Percentiles rank a stretch among this genome's conserved stretches.
Evolutionary conservation across 1,284 basidiomycete genomes (phyloP).

Genomic region (Ceratobasidium sp.): DNA sequence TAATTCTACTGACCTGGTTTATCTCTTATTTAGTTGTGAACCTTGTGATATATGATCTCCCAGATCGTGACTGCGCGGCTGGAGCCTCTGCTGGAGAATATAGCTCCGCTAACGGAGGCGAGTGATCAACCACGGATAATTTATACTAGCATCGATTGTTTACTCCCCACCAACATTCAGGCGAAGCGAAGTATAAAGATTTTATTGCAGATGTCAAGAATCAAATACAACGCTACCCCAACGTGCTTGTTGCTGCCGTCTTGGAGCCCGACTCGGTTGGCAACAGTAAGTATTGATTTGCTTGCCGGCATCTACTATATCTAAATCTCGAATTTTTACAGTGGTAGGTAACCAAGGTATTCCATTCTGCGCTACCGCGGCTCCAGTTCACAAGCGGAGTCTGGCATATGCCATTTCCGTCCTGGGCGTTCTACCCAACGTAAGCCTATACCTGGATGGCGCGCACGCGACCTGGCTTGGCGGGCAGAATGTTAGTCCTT

Average conservation of each 20-base stretch:
- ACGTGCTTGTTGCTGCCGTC: not conserved
- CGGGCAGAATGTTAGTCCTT: constrained; percentile 16
- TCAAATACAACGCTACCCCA: constrained; percentile 14
- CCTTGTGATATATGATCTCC: constrained; percentile 22
- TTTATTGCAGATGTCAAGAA: not conserved
- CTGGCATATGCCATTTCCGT: constrained; percentile 23
- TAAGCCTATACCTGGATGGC: constrained; percentile 20
- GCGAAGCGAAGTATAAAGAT: constrained; percentile 33
- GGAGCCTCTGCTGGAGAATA: constrained; percentile 33
- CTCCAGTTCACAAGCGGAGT: constrained; percentile 20
- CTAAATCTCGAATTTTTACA: not conserved
- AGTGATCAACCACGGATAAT: not conserved
- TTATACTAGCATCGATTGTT: not conserved
- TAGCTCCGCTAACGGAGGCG: constrained; percentile 23
- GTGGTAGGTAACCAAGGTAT: constrained; percentile 22
- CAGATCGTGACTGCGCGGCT: constrained; percentile 17
- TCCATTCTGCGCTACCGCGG: constrained; percentile 23
- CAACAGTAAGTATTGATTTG: constrained; percentile 12
- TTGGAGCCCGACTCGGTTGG: constrained; percentile 24
- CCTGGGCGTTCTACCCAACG: constrained; percentile 15
- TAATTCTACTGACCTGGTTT: not conserved
- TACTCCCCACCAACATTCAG: not conserved
- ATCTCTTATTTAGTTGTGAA: constrained; percentile 1
- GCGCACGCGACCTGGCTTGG: constrained; percentile 31
- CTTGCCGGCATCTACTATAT: not conserved